Evolutionary conservation across 208 protist species (phyloP), one percentile per base, ranked within the genome.

Genomic region (Porcisia deanei): DNA sequence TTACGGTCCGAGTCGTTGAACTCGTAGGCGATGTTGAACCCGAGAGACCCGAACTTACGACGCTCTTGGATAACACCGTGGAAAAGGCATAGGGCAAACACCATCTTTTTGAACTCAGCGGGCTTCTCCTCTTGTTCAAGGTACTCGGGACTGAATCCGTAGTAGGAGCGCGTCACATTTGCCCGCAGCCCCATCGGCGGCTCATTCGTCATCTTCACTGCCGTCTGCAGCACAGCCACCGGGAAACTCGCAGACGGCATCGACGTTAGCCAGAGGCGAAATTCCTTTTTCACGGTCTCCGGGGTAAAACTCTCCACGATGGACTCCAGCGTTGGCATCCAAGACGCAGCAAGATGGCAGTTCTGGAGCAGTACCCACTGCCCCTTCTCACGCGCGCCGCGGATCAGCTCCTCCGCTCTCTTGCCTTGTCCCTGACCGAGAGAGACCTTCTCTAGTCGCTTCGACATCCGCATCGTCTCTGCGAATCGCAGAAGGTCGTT

Each of bases 201-300:
- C 87, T 99, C 99, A 82, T 99, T 99, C 34, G 99, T 99, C 95
- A 99, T 98, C 90, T 99, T 99, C 70, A 99, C 93, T 30, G 97
- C 88, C 61, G 97, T 98, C 82, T 99, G 98, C 82, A 99, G 85
- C 77, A 99, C 98, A 9, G 97, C 83, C 25, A 99, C 98, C n/a
- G 99, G 99, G 90, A 99, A 99, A 18, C 83, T 88, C 30, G 84
- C 60, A 22, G 94, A 97, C 16, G 99, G 99, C 97, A 99, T 99
- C 25, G 97, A 98, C 20, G 99, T 99, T 18, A 99, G 89, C 98
- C 98, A 99, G 45, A 99, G 82, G 4, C 99, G 89, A 85, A 99
- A 99, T 77, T 99, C 96, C 75, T 95, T 98, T 87, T 99, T 97
- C 25, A 99, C 94, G 41, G 93, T 97, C 52, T 99, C 97, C 14